Conservation (phyloP, 306 rosid genomes). For the Hippophae gyantsensis region DNA sequence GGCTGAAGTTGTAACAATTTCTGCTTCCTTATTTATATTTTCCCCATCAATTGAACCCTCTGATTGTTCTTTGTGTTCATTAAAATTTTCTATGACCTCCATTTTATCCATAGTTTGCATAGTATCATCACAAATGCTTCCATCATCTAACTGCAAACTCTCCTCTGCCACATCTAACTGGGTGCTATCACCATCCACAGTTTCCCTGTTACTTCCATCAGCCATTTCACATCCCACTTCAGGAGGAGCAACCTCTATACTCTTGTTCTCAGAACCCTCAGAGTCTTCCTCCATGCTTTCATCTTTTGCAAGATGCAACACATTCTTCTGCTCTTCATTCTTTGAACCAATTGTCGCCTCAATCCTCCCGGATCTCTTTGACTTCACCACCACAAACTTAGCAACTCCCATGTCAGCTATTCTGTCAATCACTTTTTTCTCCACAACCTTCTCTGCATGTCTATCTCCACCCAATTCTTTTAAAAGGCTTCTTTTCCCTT, state of each 20-base stretch:
- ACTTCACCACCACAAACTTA: conserved; percentile 39
- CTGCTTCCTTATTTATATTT: conserved; percentile 28
- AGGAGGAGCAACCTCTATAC: conserved; percentile 21
- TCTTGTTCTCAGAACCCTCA: conserved; percentile 14
- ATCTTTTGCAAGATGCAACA: conserved; percentile 10
- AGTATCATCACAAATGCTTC: background rate
- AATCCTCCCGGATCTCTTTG: conserved; percentile 48
- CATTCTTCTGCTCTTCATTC: conserved; percentile 25
- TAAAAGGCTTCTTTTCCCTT: conserved; percentile 64
- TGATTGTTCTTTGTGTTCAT: conserved; percentile 35
- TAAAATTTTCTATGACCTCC: conserved; percentile 18
- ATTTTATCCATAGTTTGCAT: background rate
- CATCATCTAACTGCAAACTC: conserved; percentile 18
- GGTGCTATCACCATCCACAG: conserved; percentile 19
- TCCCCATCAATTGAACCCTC: conserved; percentile 30
- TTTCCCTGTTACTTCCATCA: conserved; percentile 22
- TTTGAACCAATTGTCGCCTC: conserved; percentile 35
- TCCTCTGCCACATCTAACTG: conserved; percentile 21
- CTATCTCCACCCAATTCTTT: conserved; percentile 22
- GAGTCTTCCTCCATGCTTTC: conserved; percentile 2
- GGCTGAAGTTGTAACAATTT: conserved; percentile 24
- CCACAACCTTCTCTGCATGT: conserved; percentile 19
- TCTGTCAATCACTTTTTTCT: conserved; percentile 21
- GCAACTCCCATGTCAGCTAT: conserved; percentile 35
- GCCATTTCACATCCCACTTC: conserved; percentile 14